Evolutionary conservation across 441 rosid species (phyloP).

Genomic region (Cnidoscolus chayamansa): DNA sequence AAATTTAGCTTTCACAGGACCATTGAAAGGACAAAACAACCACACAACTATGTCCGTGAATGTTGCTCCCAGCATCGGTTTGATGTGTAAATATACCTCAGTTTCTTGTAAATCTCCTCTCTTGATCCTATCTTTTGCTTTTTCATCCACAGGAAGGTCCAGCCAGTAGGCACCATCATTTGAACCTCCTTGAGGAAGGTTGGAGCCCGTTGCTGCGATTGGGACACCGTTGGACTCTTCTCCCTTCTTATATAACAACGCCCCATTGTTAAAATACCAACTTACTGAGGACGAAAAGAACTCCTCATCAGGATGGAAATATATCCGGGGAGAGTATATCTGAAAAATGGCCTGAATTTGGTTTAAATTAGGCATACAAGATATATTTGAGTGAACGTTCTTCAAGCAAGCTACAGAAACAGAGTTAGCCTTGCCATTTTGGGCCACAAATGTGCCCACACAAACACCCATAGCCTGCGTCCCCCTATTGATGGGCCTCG

Average conservation of each 20-base stretch:
- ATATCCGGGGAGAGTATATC: constrained; percentile 57
- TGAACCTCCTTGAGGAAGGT: constrained; percentile 80
- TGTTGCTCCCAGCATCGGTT: constrained; percentile 77
- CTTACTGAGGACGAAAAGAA: constrained; percentile 65
- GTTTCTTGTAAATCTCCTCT: constrained; percentile 50
- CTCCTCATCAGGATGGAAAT: constrained; percentile 70
- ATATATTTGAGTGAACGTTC: constrained; percentile 36
- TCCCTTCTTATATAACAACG: constrained; percentile 54
- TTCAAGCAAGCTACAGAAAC: constrained; percentile 51
- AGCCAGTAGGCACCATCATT: constrained; percentile 72
- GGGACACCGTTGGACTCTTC: constrained; percentile 54
- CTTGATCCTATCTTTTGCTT: constrained; percentile 48
- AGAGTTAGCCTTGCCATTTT: constrained; percentile 13
- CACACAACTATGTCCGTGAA: constrained; percentile 69
- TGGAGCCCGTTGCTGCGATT: constrained; percentile 49
- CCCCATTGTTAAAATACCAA: constrained; percentile 72
- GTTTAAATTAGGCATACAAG: constrained; percentile 55
- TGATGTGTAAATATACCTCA: constrained; percentile 58
- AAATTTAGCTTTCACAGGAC: constrained; percentile 64
- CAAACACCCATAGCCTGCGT: constrained; percentile 42
- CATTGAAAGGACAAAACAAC: constrained; percentile 85
- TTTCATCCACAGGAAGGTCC: constrained; percentile 61
- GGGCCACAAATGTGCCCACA: constrained; percentile 60
- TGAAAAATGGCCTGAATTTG: constrained; percentile 50
- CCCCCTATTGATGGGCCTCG: constrained; percentile 51